Evolutionary conservation across 192 early-diverging fungal species (phyloP).

Genomic region (Backusella australiensis): DNA sequence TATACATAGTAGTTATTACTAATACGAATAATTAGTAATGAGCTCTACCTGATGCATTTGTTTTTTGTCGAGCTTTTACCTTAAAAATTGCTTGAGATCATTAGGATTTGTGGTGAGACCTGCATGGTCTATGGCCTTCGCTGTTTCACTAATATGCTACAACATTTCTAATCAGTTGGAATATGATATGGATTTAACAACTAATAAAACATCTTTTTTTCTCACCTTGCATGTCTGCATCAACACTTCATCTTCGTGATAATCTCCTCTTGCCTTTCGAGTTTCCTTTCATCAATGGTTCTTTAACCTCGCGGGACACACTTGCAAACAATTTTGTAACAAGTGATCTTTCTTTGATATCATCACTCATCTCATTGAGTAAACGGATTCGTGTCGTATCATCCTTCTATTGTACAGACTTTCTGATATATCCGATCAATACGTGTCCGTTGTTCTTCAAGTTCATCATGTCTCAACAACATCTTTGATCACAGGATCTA

Average conservation of each 20-base stretch:
- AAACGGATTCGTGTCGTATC: too few relatives aligned
- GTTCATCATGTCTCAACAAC: too few relatives aligned
- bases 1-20: neutral
- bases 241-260: neutral
- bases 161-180: neutral
- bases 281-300: too few relatives aligned
- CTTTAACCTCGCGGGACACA: too few relatives aligned
- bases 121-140: neutral
- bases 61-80: constrained; percentile 4
- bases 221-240: constrained; percentile 10
- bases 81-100: constrained; percentile 5
- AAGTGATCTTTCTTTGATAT: too few relatives aligned
- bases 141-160: neutral
- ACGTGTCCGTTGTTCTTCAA: too few relatives aligned
- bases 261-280: too few relatives aligned
- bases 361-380: too few relatives aligned
- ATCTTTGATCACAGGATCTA: too few relatives aligned
- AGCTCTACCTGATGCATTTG: neutral
- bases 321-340: too few relatives aligned
- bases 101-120: neutral
- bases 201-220: neutral
- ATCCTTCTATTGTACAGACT: too few relatives aligned
- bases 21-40: constrained; percentile 6
- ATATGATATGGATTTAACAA: neutral
- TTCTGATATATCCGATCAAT: too few relatives aligned